Evolutionary conservation across 2,329 filamentous ascomycete genomes (phyloP).

Genomic region (Aspergillus oerlinghausenensis): DNA sequence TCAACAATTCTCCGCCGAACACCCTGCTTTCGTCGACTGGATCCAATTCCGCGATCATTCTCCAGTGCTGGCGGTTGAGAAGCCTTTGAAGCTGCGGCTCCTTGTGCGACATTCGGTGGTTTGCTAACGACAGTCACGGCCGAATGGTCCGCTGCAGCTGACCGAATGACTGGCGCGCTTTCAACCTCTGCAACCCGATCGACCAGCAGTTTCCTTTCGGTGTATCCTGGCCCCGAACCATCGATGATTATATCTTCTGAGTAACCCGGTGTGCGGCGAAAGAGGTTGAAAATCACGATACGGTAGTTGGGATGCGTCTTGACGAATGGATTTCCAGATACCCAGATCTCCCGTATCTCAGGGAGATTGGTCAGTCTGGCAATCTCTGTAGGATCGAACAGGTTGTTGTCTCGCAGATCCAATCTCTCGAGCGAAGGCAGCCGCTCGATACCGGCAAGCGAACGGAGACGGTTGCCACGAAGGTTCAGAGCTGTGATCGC

Average conservation of each 20-base stretch:
- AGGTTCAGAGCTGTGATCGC: conserved; percentile 92
- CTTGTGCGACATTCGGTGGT: conserved; percentile 40
- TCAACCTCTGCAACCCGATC: conserved; percentile 74
- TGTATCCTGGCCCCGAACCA: conserved; percentile 73
- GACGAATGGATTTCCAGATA: conserved; percentile 86
- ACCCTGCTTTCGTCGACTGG: conserved; percentile 44
- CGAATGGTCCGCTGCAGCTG: conserved; percentile 57
- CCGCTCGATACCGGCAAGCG: conserved; percentile 84
- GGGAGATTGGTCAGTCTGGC: conserved; percentile 86
- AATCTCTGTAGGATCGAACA: conserved; percentile 87
- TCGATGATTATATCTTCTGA: conserved; percentile 89
- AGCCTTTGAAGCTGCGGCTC: conserved; percentile 1
- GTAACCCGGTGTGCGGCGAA: conserved; percentile 83
- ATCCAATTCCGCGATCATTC: conserved; percentile 27
- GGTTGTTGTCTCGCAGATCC: conserved; percentile 82
- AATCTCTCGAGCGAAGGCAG: conserved; percentile 83
- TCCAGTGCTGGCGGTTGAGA: conserved; percentile 9
- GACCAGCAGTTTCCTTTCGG: conserved; percentile 77
- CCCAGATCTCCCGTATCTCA: conserved; percentile 87
- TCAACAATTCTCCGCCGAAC: conserved; percentile 56
- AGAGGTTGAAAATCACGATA: conserved; percentile 91
- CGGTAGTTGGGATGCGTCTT: conserved; percentile 82
- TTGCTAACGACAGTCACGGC: conserved; percentile 60
- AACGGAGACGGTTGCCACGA: conserved; percentile 78
- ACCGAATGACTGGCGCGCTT: conserved; percentile 72